Base-by-base conservation (phyloP, 2,329 filamentous ascomycete genomes). In the Epichloe baconii region DNA sequence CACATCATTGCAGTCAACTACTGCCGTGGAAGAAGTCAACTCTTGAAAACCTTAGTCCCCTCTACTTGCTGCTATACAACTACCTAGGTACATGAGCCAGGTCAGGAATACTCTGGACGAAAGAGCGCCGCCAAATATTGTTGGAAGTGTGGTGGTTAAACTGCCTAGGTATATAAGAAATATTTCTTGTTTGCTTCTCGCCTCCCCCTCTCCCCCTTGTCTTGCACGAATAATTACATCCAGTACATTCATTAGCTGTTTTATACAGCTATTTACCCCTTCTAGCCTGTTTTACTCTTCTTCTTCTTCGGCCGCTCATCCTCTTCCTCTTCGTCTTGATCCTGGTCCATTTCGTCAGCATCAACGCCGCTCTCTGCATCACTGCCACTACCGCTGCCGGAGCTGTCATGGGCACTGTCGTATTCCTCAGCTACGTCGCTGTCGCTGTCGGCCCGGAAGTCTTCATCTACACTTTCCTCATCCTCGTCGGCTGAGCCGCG, bases 381-480 rank as follows among this genome's bases (percentile, higher is more conserved):
- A 35, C 71, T 76, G 49, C 78, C 82, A 52, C 79, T 82, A 61
- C 83, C 83, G 17, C 78, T 82, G 12, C 85, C 88, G 48, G 82
- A 86, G 64, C 88, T 95, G 64, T 95, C 88, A 64, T 96, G 91
- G 44, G 80, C 85, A 49, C 86, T 91, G 68, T 98, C 93, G 59
- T 82, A 98, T 65, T 98, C 94, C 68, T 98, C 93, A 1, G 91
- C 93, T 2, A 96, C 90, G 59, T 98, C 93, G 49, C 86, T 94
- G 57, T 98, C 93, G 14, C 85, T 90, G 55, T 94, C 88, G 5
- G 86, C 87, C 59, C 86, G 80, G 75, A 98, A 98, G 71, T 98
- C 93, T 66, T 98, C 93, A 61, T 98, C 93, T 8, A 90, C 82
- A 54, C 86, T 91, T 73, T 97, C 91, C 64, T 91, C 86, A 61